A percentile compares a stretch with the other conserved stretches of the same genome.
Conservation (phyloP, 306 rosid genomes). For the Inga laurina region DNA sequence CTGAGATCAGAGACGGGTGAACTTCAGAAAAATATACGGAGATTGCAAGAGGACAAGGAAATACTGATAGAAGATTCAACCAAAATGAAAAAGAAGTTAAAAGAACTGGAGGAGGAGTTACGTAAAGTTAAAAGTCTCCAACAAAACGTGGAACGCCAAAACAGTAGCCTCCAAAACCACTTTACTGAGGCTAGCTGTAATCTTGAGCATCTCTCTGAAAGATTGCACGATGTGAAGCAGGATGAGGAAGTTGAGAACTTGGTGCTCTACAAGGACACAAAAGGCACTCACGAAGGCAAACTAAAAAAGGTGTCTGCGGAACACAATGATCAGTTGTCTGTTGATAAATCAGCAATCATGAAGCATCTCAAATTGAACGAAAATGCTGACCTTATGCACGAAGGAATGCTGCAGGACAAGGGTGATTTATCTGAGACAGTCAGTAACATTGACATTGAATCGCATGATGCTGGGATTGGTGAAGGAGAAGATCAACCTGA, state of each 20-base stretch:
- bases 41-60: conserved; percentile 76
- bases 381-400: conserved; percentile 7
- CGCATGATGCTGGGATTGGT: conserved; percentile 30
- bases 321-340: not conserved
- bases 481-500: conserved; percentile 54
- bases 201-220: conserved; percentile 65
- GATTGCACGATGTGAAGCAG: conserved; percentile 53
- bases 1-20: conserved; percentile 65
- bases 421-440: conserved; percentile 38
- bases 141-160: conserved; percentile 45
- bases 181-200: conserved; percentile 69
- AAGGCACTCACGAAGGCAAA: conserved; percentile 31
- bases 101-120: conserved; percentile 74
- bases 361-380: not conserved
- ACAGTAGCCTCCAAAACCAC: conserved; percentile 52
- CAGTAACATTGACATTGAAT: conserved; percentile 39
- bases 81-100: conserved; percentile 49
- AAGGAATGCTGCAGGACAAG: conserved; percentile 34
- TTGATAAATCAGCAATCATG: conserved; percentile 16
- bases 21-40: conserved; percentile 52
- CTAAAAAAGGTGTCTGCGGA: conserved; percentile 24
- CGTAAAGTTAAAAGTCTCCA: conserved; percentile 52
- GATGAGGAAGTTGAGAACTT: conserved; percentile 47
- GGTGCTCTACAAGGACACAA: conserved; percentile 40
- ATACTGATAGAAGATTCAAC: conserved; percentile 56